These are phyloP conservation scores for Hyphodiscus hymeniophilus DNA, from an alignment of 495 filamentous ascomycete species.

Conservation along the genomic window DNA sequence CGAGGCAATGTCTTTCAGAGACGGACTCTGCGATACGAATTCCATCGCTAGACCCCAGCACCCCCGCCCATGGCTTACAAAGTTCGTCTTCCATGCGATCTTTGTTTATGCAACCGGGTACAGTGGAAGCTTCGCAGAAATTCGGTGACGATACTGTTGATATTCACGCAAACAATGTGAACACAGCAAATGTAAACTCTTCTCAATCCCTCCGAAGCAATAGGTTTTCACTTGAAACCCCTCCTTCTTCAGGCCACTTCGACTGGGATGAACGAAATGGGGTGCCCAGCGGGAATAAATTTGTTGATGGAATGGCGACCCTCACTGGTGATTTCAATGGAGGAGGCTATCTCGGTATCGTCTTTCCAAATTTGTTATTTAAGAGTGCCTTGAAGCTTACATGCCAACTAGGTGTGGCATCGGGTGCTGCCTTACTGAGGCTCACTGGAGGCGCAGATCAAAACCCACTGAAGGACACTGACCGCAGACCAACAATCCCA, in stretches of 20 bases:
- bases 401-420: constrained; percentile 30
- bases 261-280: constrained; percentile 20
- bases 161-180: not conserved
- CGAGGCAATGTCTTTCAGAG: not conserved
- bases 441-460: constrained; percentile 28
- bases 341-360: constrained; percentile 36
- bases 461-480: not conserved
- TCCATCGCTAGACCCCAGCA: not conserved
- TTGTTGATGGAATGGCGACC: constrained; percentile 46
- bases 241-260: constrained; percentile 14
- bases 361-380: constrained; percentile 12
- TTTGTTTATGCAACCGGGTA: not conserved
- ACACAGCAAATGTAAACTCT: not conserved
- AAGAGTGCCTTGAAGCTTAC: not conserved
- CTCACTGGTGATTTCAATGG: constrained; percentile 42
- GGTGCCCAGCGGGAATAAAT: not conserved
- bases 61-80: not conserved
- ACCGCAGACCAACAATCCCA: constrained; percentile 21
- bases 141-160: not conserved
- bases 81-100: not conserved
- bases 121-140: not conserved
- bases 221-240: constrained; percentile 8
- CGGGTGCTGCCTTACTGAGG: constrained; percentile 40
- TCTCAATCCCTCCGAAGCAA: not conserved
- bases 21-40: not conserved